Base-by-base conservation (phyloP, 75 land plant genomes). In the Azolla pinnata region DNA sequence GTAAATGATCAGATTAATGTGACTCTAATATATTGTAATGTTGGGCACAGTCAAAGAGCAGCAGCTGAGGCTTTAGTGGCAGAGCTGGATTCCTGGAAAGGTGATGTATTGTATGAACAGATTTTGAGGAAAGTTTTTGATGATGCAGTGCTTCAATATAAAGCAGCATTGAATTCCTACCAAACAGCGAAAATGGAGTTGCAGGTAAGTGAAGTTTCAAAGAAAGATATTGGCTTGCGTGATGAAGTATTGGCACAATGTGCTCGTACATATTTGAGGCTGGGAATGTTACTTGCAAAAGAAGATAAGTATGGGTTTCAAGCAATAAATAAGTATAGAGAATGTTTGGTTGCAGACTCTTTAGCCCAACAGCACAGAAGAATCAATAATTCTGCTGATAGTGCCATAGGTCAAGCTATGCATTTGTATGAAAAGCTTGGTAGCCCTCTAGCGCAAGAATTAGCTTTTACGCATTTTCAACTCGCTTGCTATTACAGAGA, bases 261-360 rank as follows among this genome's bases (percentile, higher is more conserved):
- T 59, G 99, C 88, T 23, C 81, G 90, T 55, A 95, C 99, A 8
- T 86, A 86, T 54, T 65, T 95, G 35, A 79, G 84, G 68, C 80
- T 95, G 56, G 99, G 99, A 26, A 86, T 95, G 91, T 75, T 95
- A 55, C 72, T 89, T 59, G 91, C 85, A 24, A 81, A 70, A 29
- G 90, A 85, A 72, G 75, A 73, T 62, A 66, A 49, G 26, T 71
- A 62, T 28, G 76, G 60, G 32, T 69, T 65, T 51, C 65, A 59
- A 57, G 64, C 44, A 9, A 59, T 14, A 4, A 3, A 2, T 17
- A 17, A 46, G 49, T 29, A 33, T 44, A n/a, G 42, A 9, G 73
- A 65, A 19, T 38, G 44, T 29, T 47, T 40, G 56, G 59, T 40
- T 60, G 0, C 26, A 10, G 60, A 57, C 46, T 67, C n/a, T 48